These are phyloP conservation scores for Passalora sequoiae DNA, from an alignment of 2,329 filamentous ascomycete genomes.

Conservation along the genomic window DNA sequence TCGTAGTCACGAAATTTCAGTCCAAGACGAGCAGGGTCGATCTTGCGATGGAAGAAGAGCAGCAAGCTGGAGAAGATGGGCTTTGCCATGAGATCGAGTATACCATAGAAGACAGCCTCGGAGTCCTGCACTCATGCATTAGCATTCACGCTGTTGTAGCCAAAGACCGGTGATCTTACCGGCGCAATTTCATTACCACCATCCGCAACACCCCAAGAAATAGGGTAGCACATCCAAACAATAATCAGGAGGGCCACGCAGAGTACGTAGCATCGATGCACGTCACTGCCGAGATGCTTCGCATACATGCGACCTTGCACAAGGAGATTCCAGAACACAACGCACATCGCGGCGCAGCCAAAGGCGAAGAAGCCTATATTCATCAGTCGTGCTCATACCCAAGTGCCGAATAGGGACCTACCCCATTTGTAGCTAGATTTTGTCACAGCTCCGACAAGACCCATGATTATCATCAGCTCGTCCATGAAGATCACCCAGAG, in stretches of 20 bases:
- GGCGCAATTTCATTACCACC: conserved; percentile 59
- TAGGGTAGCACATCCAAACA: conserved; percentile 58
- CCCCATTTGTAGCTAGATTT: conserved; percentile 59
- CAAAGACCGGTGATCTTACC: neutral
- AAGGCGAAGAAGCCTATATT: conserved; percentile 29
- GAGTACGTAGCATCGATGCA: conserved; percentile 47
- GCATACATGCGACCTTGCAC: conserved; percentile 52
- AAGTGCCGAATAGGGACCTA: too few species aligned
- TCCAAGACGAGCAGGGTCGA: conserved; percentile 53
- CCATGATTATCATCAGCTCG: conserved; percentile 58
- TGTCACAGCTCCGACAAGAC: conserved; percentile 58
- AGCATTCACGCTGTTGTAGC: neutral
- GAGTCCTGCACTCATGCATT: conserved; percentile 42
- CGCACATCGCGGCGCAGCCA: conserved; percentile 46
- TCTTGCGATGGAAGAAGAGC: conserved; percentile 55
- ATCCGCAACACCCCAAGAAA: conserved; percentile 56
- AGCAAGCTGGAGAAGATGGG: conserved; percentile 54
- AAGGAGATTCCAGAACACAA: conserved; percentile 45
- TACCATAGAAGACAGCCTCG: conserved; percentile 60
- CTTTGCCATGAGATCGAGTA: conserved; percentile 59
- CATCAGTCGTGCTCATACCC: too few species aligned
- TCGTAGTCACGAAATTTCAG: conserved; percentile 39
- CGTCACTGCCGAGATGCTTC: conserved; percentile 45
- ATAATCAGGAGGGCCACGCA: conserved; percentile 50
- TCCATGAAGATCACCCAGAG: conserved; percentile 56